Evolutionary conservation across 345 rosid genomes (phyloP).

Genomic region (Alliaria petiolata): DNA sequence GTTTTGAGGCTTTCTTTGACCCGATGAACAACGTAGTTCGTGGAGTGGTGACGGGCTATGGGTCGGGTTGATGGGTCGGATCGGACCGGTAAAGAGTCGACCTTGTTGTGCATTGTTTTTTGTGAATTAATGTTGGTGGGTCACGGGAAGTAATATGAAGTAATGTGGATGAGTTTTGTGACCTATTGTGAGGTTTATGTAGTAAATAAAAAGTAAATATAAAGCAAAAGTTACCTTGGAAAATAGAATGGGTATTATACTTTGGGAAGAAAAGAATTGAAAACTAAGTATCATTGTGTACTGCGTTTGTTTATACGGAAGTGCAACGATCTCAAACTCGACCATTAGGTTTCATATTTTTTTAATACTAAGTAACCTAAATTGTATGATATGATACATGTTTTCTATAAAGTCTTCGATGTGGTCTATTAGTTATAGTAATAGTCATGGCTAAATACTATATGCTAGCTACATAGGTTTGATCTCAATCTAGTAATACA

Average conservation of each 20-base stretch:
- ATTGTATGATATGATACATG: neutral
- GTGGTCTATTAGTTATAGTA: neutral
- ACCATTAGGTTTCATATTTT: neutral
- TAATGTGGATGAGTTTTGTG: neutral
- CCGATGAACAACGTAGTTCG: conserved; percentile 47
- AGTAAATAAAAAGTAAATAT: neutral
- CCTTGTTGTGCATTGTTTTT: conserved; percentile 32
- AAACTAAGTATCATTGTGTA: neutral
- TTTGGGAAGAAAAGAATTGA: conserved; percentile 47
- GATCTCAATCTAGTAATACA: neutral
- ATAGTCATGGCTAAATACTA: neutral
- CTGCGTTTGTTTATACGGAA: neutral
- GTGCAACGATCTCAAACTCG: neutral
- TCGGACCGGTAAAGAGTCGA: conserved; percentile 25
- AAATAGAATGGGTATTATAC: conserved; percentile 14
- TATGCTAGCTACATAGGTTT: neutral
- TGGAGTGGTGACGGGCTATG: conserved; percentile 35
- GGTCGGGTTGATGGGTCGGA: conserved; percentile 6
- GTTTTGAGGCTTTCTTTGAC: conserved; percentile 65
- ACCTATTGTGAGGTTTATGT: conserved; percentile 23
- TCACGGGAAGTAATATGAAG: neutral
- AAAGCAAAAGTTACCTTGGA: conserved; percentile 26
- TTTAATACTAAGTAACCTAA: neutral
- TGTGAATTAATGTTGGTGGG: neutral
- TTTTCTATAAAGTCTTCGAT: neutral